Percentiles rank a stretch among this genome's conserved stretches.
Conservation (phyloP, 106 monocot genomes). For the Acanthochlamys bracteata region DNA sequence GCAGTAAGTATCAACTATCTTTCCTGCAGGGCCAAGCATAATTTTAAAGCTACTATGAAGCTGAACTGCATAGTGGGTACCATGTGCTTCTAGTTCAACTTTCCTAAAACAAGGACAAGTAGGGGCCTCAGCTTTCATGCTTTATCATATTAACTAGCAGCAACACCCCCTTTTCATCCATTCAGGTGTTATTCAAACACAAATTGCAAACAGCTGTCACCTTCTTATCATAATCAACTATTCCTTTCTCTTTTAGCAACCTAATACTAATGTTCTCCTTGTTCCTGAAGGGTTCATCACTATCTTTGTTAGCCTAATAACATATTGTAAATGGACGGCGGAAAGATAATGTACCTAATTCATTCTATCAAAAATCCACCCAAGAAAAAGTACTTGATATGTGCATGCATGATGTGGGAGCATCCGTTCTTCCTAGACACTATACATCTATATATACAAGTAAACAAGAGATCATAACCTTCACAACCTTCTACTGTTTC, state of each 20-base stretch:
- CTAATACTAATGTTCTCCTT: neutral
- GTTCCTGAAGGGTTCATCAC: too few species aligned
- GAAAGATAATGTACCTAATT: too few species aligned
- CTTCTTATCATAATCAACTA: neutral
- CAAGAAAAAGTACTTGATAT: too few species aligned
- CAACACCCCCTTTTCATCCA: neutral
- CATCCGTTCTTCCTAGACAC: neutral
- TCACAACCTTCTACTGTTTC: neutral
- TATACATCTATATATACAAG: neutral
- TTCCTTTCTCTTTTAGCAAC: neutral
- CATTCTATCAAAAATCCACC: too few species aligned
- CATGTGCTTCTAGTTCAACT: slow-evolving; percentile 3
- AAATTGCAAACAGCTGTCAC: neutral
- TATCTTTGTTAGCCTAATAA: too few species aligned
- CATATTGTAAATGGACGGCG: too few species aligned
- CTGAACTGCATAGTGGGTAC: neutral
- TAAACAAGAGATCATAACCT: neutral
- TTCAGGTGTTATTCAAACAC: too few species aligned
- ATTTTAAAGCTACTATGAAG: neutral
- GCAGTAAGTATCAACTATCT: slow-evolving; percentile 1
- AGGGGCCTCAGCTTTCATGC: neutral
- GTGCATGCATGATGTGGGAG: too few species aligned
- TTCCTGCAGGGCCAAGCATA: neutral
- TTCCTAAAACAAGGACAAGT: neutral
- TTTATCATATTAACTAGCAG: neutral